These are phyloP conservation scores for Aspergillus ustus DNA, from an alignment of 2,329 filamentous ascomycete genomes.

Conservation along the genomic window DNA sequence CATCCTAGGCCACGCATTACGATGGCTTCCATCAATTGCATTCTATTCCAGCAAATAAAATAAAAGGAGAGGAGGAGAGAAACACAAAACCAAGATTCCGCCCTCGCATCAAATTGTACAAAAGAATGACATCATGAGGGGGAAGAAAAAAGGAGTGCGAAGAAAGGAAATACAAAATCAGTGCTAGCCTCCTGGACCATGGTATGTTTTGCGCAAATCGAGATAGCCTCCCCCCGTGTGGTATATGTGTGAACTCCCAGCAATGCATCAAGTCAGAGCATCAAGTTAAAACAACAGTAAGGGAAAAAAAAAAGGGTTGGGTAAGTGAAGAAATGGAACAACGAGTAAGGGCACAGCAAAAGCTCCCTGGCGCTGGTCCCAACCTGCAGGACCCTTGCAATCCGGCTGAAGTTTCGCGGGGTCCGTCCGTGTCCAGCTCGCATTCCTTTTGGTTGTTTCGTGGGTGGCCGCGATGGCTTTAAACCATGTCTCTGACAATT, in stretches of 20 bases:
- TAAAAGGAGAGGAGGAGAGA: constrained; percentile 9
- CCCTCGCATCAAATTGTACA: constrained; percentile 12
- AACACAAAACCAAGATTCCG: constrained; percentile 5
- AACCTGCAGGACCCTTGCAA: constrained; percentile 25
- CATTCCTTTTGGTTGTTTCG: constrained; percentile 1
- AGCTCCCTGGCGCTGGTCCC: constrained; percentile 19
- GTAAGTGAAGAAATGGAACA: constrained; percentile 15
- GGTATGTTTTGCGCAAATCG: constrained; percentile 19
- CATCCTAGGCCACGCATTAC: background rate
- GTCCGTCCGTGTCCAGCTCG: constrained; percentile 7
- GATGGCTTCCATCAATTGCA: constrained; percentile 6
- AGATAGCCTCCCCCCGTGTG: constrained; percentile 30
- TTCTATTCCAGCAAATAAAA: constrained; percentile 12
- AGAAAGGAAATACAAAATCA: constrained; percentile 15
- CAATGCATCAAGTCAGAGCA: constrained; percentile 35
- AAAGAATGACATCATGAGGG: constrained; percentile 11
- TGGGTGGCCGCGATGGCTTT: constrained; percentile 11
- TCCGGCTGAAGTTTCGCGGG: constrained; percentile 13
- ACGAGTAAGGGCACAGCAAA: constrained; percentile 9
- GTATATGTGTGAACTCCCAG: constrained; percentile 36
- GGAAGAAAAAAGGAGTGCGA: constrained; percentile 9
- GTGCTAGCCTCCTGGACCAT: constrained; percentile 19
- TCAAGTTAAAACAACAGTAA: constrained; percentile 17
- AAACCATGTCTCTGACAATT: constrained; percentile 23
- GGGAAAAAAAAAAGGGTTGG: constrained; percentile 17